A percentile compares a stretch with the other conserved stretches of the same genome.
Conservation (phyloP, 2,329 filamentous ascomycete genomes). For the Colletotrichum sp. region DNA sequence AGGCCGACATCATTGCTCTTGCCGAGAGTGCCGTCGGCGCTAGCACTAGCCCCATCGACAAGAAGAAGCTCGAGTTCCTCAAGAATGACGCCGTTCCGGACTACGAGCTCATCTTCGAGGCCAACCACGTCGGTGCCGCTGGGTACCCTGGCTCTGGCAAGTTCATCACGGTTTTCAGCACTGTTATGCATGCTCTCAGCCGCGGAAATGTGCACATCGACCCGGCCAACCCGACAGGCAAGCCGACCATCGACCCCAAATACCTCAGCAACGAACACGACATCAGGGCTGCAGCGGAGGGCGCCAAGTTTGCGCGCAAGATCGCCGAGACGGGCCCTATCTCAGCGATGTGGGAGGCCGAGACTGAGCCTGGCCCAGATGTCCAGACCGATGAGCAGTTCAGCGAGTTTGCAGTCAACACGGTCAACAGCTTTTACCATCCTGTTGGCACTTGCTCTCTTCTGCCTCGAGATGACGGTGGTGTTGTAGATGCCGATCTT, state of each 20-base stretch:
- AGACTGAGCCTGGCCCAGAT: slow-evolving; percentile 10
- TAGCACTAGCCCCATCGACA: slow-evolving; percentile 33
- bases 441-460: slow-evolving; percentile 44
- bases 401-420: slow-evolving; percentile 1
- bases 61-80: slow-evolving; percentile 45
- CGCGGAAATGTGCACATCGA: slow-evolving; percentile 25
- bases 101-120: slow-evolving; percentile 32
- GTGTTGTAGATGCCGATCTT: slow-evolving; percentile 42
- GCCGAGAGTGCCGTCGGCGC: slow-evolving; percentile 34
- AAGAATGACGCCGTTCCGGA: slow-evolving; percentile 30
- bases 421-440: slow-evolving; percentile 33
- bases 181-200: slow-evolving; percentile 25
- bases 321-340: slow-evolving; percentile 13
- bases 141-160: slow-evolving; percentile 29
- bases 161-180: slow-evolving; percentile 19
- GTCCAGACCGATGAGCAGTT: slow-evolving; percentile 8
- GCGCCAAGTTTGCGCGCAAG: slow-evolving; percentile 27
- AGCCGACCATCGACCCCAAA: slow-evolving; percentile 31
- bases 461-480: slow-evolving; percentile 41
- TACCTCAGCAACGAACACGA: slow-evolving; percentile 34
- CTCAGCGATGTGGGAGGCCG: background rate
- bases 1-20: slow-evolving; percentile 29
- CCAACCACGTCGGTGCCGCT: slow-evolving; percentile 33
- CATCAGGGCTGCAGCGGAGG: slow-evolving; percentile 31
- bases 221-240: slow-evolving; percentile 32